Conservation (phyloP, 2,329 filamentous ascomycete genomes). For the Endoconidiophora laricicola region DNA sequence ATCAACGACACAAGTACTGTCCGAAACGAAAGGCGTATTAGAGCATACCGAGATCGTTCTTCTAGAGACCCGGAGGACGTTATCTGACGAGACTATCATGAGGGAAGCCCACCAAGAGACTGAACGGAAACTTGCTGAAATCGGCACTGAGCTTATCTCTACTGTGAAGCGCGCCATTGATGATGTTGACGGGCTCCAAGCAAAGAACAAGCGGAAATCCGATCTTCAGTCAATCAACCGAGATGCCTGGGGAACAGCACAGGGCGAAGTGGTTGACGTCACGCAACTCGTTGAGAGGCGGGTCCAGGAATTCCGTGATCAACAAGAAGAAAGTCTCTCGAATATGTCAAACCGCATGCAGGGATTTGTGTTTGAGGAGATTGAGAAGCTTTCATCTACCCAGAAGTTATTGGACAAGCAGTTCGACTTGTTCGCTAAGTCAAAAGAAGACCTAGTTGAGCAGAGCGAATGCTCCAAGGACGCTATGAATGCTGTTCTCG, state of each 20-base stretch:
- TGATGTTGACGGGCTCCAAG: conserved; percentile 67
- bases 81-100: conserved; percentile 65
- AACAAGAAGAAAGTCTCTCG: conserved; percentile 56
- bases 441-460: conserved; percentile 49
- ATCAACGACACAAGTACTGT: conserved; percentile 50
- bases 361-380: conserved; percentile 42
- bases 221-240: conserved; percentile 70
- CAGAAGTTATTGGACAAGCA: conserved; percentile 56
- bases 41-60: conserved; percentile 80
- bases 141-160: conserved; percentile 61
- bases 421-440: conserved; percentile 47
- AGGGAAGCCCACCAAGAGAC: conserved; percentile 76
- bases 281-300: conserved; percentile 62
- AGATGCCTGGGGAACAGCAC: conserved; percentile 59
- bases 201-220: conserved; percentile 73
- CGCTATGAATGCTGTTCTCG: conserved; percentile 78
- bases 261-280: conserved; percentile 57
- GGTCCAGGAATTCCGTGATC: conserved; percentile 52
- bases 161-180: conserved; percentile 62
- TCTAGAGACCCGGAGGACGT: conserved; percentile 53
- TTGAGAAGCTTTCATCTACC: conserved; percentile 45
- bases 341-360: conserved; percentile 57
- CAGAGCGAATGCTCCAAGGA: conserved; percentile 56
- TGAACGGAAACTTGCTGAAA: conserved; percentile 54
- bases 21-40: conserved; percentile 64